These are phyloP conservation scores for Trypanosoma congolense DNA, from an alignment of 208 protist species.

Conservation along the genomic window DNA sequence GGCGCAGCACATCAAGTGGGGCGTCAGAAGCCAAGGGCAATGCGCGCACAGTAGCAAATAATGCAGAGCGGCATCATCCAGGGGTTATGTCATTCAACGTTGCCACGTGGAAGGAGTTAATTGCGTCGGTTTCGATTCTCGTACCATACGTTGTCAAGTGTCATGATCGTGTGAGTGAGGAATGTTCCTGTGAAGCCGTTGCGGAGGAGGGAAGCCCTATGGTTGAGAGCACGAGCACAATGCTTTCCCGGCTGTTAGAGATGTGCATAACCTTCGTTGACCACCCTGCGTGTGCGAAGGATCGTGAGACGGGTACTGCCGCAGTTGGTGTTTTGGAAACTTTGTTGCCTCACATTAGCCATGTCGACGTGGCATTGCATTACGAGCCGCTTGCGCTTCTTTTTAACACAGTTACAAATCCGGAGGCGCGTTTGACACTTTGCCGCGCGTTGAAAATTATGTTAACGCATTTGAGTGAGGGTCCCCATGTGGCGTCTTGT, in stretches of 20 bases:
- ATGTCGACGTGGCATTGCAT: conserved; percentile 35
- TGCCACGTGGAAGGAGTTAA: conserved; percentile 84
- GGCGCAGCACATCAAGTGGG: conserved; percentile 31
- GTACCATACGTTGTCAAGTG: conserved; percentile 22
- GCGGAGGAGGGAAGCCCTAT: background rate
- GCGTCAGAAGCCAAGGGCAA: background rate
- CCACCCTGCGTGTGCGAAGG: conserved; percentile 66
- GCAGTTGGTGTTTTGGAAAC: conserved; percentile 29
- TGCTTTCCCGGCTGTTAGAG: conserved; percentile 72
- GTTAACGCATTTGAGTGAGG: conserved; percentile 3
- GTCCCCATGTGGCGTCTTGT: background rate
- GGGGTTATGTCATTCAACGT: conserved; percentile 68
- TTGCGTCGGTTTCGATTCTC: conserved; percentile 69
- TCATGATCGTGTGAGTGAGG: conserved; percentile 7
- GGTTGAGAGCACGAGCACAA: conserved; percentile 17
- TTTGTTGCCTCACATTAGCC: conserved; percentile 21
- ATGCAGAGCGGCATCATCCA: conserved; percentile 12
- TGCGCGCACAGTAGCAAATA: background rate
- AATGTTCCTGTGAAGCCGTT: background rate
- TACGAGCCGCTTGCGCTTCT: conserved; percentile 63
- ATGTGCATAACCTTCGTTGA: conserved; percentile 76
- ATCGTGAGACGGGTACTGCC: conserved; percentile 41
- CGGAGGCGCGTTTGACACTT: conserved; percentile 57
- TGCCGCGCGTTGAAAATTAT: conserved; percentile 38
- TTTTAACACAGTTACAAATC: conserved; percentile 73